Evolutionary conservation across 2,329 filamentous ascomycete genomes (phyloP), one percentile per base, ranked within the genome.

Genomic region (Colletotrichum salicis): DNA sequence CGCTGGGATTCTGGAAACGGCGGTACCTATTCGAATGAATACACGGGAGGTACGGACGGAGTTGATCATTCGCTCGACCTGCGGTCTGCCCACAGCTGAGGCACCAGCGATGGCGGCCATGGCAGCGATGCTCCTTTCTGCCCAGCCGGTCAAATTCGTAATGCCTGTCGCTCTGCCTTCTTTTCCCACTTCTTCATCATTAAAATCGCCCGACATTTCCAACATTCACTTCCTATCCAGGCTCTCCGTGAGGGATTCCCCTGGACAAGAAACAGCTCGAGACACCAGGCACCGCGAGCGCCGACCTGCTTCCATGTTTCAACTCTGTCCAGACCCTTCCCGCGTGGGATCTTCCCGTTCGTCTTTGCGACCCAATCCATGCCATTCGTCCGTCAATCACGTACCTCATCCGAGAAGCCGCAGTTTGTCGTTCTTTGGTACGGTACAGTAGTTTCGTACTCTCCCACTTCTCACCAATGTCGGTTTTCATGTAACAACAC

Each of bases 281-380:
- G 55, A 55, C 48, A 60, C 64, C 27, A 45, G 29, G 41, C 58
- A 61, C 68, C 52, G 31, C 57, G 45, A 22, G 56, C 45, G 56
- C 48, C 52, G 31, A 29, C 57, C 37, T 22, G 24, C 31, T 29
- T 54, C 13, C 45, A 22, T 48, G 45, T 54, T 52, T 63, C 48
- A 37, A 54, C 31, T 13, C 45, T 37, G 19, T n/a, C 41, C 41
- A 48, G 41, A n/a, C 45, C 31, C 48, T 52, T 22, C 22, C 45
- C 29, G 22, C 48, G 19, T 63, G 51, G 41, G 56, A 58, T 33
- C 48, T 27, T 58, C 41, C 58, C 57, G 41, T 67, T 48, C 67
- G 22, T 63, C 62, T 57, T 22, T 37, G 41, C 55, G 37, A 31
- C 27, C 12, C 29, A 22, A 57, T 22, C 31, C 11, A 29, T 24